Conservation (phyloP, 257 asterid genomes). For the Hygrophila difformis region DNA sequence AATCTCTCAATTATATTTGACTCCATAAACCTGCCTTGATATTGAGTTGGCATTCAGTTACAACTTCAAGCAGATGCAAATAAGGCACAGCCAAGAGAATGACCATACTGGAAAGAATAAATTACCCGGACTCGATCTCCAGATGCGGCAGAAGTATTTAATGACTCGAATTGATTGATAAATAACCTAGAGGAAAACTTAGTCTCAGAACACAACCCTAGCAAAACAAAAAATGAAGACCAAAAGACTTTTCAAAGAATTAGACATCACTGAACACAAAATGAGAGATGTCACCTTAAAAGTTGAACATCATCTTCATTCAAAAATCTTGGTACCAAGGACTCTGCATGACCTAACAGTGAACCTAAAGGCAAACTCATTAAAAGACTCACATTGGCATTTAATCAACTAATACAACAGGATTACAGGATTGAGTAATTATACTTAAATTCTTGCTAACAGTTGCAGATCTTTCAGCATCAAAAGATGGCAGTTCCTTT, state of each 20-base stretch:
- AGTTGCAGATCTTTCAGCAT: constrained; percentile 40
- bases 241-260: neutral
- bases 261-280: constrained; percentile 10
- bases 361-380: constrained; percentile 48
- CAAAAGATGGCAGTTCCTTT: constrained; percentile 46
- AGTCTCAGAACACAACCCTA: constrained; percentile 8
- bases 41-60: constrained; percentile 20
- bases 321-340: constrained; percentile 69
- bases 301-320: constrained; percentile 92
- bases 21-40: constrained; percentile 19
- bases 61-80: constrained; percentile 17
- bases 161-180: constrained; percentile 44
- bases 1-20: constrained; percentile 17
- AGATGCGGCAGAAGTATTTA: constrained; percentile 36
- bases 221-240: neutral
- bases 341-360: constrained; percentile 84
- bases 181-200: constrained; percentile 56
- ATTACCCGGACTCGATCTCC: constrained; percentile 55
- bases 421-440: constrained; percentile 13
- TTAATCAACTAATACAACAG: constrained; percentile 13
- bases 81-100: constrained; percentile 4
- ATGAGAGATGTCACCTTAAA: constrained; percentile 44
- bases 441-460: constrained; percentile 67
- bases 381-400: constrained; percentile 6
- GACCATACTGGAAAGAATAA: constrained; percentile 23